Percentiles rank a stretch among this genome's conserved stretches.
Conservation (phyloP, 2,329 filamentous ascomycete genomes). For the Clonostachys sp. region DNA sequence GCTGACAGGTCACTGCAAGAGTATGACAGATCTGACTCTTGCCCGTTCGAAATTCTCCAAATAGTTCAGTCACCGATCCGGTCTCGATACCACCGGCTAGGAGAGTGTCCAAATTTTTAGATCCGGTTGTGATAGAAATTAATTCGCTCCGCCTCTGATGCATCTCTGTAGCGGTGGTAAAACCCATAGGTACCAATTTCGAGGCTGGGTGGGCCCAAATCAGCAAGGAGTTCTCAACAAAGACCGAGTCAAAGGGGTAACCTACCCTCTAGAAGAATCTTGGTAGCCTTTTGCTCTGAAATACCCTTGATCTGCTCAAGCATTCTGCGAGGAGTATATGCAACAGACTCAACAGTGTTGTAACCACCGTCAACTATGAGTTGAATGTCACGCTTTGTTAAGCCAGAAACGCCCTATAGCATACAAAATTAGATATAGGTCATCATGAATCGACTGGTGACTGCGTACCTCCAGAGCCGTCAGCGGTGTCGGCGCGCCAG, state of each 20-base stretch:
- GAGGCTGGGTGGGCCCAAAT: slow-evolving; percentile 54
- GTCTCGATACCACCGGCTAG: slow-evolving; percentile 94
- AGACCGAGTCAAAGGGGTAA: background rate
- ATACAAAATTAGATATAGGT: background rate
- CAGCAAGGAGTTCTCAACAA: background rate
- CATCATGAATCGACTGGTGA: slow-evolving; percentile 1
- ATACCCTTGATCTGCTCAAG: slow-evolving; percentile 97
- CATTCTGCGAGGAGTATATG: slow-evolving; percentile 79
- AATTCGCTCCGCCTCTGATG: slow-evolving; percentile 93
- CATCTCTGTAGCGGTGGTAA: slow-evolving; percentile 99
- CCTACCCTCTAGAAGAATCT: slow-evolving; percentile 83
- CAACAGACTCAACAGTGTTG: slow-evolving; percentile 93
- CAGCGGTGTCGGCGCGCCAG: slow-evolving; percentile 90
- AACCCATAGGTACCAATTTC: slow-evolving; percentile 97
- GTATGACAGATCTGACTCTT: slow-evolving; percentile 99
- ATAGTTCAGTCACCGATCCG: slow-evolving; percentile 95
- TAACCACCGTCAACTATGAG: slow-evolving; percentile 87
- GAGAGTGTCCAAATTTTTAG: slow-evolving; percentile 93
- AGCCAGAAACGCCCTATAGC: slow-evolving; percentile 71
- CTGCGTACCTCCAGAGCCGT: slow-evolving; percentile 72
- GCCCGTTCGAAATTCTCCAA: slow-evolving; percentile 95
- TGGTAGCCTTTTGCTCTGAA: slow-evolving; percentile 92
- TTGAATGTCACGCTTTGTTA: slow-evolving; percentile 95
- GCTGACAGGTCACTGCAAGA: slow-evolving; percentile 93
- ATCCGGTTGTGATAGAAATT: slow-evolving; percentile 96